Evolutionary conservation across 2,329 filamentous ascomycete genomes (phyloP), one percentile per base, ranked within the genome.

Genomic region (Fusarium hostae): DNA sequence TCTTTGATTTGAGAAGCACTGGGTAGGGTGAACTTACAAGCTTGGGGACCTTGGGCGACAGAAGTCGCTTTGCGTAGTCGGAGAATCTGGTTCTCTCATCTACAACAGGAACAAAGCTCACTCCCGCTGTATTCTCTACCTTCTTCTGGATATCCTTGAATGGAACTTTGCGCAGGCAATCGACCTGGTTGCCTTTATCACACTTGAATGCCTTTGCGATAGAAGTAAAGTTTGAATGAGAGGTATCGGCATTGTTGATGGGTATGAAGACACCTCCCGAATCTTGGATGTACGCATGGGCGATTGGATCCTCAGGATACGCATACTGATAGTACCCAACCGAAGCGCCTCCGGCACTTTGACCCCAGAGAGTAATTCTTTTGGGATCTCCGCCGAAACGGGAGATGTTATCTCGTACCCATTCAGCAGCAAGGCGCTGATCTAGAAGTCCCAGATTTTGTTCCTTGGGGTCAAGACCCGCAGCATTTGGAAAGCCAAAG

Each of bases 251-350:
- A 16, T 6, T 63, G 3, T 32, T 40, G 18, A 64, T 39, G 1
- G 48, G 48, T 2, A 65, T 22, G 30, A 47, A 64, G 20, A 37
- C 62, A 3, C 59, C 37, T 0, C 62, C 62, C 2, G 62, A 65
- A 9, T 65, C 54, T 10, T 65, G 47, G 4, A 65, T 64, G 5
- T 57, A 65, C 16, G 59, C 59, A 37, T 18, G 59, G 7, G 41
- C 62, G 7, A 65, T 65, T 13, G 62, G 59, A 16, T 54, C 52
- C 3, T 28, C 9, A 2, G 59, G 59, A 20, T 64, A 64, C 1
- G 62, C 59, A 9, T 65, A 65, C 44, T 65, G 62, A 22, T 65
- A 65, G 6, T 57, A 65, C 1, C 34, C 62, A 5, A 65, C 62
- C 4, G 62, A 65, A 20, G 37, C 60, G 16, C 59, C 62, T 0